phyloP scores from a whole-genome alignment of 2,329 filamentous ascomycete species.

The Trichophyton schoenleinii region DNA sequence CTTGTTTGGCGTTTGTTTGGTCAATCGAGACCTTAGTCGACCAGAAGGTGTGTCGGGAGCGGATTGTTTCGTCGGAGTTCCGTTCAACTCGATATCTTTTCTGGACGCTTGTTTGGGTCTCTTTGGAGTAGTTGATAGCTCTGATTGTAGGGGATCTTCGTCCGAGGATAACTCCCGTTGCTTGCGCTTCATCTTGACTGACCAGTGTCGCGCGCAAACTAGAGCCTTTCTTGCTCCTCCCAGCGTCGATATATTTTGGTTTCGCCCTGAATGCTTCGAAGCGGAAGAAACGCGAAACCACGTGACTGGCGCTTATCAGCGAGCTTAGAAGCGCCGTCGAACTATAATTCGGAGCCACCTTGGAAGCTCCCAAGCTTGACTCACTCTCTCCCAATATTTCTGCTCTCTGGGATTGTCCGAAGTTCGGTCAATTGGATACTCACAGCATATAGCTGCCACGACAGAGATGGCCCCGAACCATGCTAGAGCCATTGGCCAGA shows the following conservation, averaged over 20 bases:
- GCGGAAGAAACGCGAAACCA: neutral
- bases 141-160: slow-evolving; percentile 21
- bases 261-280: neutral
- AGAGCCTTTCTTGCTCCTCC: neutral
- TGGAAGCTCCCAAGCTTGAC: neutral
- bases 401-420: neutral
- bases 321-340: neutral
- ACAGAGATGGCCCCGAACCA: neutral
- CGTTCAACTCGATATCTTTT: slow-evolving; percentile 15
- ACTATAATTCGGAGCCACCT: neutral
- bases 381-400: neutral
- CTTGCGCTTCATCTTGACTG: slow-evolving; percentile 30
- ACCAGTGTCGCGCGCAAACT: neutral
- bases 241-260: neutral
- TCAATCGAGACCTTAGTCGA: slow-evolving; percentile 18
- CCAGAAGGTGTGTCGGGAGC: slow-evolving; percentile 16
- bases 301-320: neutral
- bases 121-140: slow-evolving; percentile 29
- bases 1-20: slow-evolving; percentile 18
- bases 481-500: neutral
- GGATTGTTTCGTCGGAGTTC: slow-evolving; percentile 12
- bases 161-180: slow-evolving; percentile 26
- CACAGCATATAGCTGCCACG: neutral
- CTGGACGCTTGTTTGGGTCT: slow-evolving; percentile 22
- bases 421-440: neutral